Evolutionary conservation across 345 rosid species (phyloP).

Genomic region (Linum lewisii): DNA sequence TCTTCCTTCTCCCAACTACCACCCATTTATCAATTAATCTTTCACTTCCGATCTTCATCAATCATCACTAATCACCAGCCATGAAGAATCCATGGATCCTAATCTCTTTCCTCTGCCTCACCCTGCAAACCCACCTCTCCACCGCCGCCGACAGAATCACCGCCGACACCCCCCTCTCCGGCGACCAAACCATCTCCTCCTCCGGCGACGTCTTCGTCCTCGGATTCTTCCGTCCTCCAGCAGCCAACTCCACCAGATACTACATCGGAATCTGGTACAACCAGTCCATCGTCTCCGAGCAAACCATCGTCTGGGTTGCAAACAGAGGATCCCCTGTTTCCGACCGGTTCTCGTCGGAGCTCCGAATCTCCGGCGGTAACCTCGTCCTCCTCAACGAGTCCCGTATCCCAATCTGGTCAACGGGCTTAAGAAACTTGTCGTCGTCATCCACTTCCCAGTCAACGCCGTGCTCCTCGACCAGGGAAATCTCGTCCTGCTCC

Average conservation of each 20-base stretch:
- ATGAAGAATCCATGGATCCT: conserved; percentile 28
- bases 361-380: conserved; percentile 54
- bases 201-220: conserved; percentile 32
- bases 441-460: conserved; percentile 17
- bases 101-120: conserved; percentile 17
- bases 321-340: conserved; percentile 53
- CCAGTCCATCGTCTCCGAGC: conserved; percentile 13
- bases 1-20: background rate
- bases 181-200: conserved; percentile 50
- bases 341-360: conserved; percentile 29
- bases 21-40: background rate
- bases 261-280: conserved; percentile 70
- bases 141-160: conserved; percentile 45
- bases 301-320: conserved; percentile 60
- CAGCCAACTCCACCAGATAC: conserved; percentile 38
- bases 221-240: conserved; percentile 59
- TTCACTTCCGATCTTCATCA: background rate
- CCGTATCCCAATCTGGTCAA: conserved; percentile 48
- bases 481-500: conserved; percentile 53
- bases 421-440: conserved; percentile 22
- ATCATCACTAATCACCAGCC: conserved; percentile 9
- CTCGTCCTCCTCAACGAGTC: conserved; percentile 51
- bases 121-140: conserved; percentile 20
- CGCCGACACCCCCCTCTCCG: conserved; percentile 40
- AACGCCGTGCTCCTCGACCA: conserved; percentile 39